phyloP scores from a whole-genome alignment of 2,329 filamentous ascomycete species.

The Sarocladium kiliense region DNA sequence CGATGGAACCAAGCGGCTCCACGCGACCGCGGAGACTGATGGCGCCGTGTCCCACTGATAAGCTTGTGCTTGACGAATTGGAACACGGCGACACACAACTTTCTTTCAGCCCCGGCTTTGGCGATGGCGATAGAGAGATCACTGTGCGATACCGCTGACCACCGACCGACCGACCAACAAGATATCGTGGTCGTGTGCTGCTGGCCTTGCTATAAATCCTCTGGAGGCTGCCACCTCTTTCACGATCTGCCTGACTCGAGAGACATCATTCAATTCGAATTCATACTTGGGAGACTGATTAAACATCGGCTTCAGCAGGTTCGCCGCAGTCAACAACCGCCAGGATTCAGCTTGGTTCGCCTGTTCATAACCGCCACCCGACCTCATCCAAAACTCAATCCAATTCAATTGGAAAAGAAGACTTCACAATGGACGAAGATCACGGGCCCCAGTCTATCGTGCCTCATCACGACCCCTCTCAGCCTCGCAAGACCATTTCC shows the following conservation, averaged over 20 bases:
- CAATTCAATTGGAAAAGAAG: background rate
- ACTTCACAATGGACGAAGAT: conserved; percentile 48
- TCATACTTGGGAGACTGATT: background rate
- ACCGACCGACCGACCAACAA: too few species aligned
- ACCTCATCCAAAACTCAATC: background rate
- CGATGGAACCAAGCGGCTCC: background rate
- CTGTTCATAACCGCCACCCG: conserved; percentile 14
- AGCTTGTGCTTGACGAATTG: conserved; percentile 3
- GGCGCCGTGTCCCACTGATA: conserved; percentile 6
- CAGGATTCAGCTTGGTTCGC: conserved; percentile 17
- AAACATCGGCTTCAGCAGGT: conserved; percentile 21
- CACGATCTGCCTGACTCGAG: conserved; percentile 1
- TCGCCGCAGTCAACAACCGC: conserved; percentile 14
- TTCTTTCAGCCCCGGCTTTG: background rate
- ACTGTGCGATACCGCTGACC: background rate
- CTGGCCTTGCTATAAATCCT: too few species aligned
- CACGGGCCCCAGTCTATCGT: conserved; percentile 46
- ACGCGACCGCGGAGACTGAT: background rate
- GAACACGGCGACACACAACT: conserved; percentile 3
- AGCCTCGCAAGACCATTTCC: conserved; percentile 25
- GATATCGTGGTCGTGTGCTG: background rate
- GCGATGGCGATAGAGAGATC: conserved; percentile 1
- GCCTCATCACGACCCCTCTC: conserved; percentile 25
- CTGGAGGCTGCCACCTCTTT: too few species aligned
- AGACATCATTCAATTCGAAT: background rate